Conservation (phyloP, 2,329 filamentous ascomycete species). For the Emergomyces pasteurianus region DNA sequence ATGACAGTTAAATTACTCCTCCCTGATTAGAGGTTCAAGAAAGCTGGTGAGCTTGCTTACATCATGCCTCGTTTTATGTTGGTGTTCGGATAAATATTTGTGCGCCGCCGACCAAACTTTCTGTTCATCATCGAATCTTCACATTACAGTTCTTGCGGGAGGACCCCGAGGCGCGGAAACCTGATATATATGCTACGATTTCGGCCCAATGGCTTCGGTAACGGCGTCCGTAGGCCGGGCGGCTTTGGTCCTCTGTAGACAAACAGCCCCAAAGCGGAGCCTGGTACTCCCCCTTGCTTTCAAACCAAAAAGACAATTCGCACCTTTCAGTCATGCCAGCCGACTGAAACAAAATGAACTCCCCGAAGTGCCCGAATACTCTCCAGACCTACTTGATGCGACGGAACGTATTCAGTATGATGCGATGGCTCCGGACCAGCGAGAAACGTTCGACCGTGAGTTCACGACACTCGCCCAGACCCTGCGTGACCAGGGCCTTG, state of each 20-base stretch:
- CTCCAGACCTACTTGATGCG: neutral
- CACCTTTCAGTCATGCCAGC: neutral
- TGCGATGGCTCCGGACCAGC: constrained; percentile 17
- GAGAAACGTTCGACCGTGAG: constrained; percentile 24
- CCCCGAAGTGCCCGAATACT: neutral
- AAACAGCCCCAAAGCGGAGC: constrained; percentile 15
- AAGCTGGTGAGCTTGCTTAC: neutral
- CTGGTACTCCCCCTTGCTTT: constrained; percentile 1
- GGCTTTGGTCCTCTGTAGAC: constrained; percentile 21
- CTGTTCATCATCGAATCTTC: neutral
- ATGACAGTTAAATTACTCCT: neutral
- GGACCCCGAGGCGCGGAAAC: neutral
- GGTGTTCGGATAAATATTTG: neutral
- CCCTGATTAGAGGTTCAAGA: too few species aligned
- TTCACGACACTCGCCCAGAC: neutral
- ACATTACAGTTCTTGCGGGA: neutral
- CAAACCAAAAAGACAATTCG: neutral
- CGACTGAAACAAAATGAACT: neutral
- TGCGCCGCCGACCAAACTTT: neutral
- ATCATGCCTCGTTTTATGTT: neutral
- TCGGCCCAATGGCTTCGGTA: constrained; percentile 27
- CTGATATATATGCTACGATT: constrained; percentile 6
- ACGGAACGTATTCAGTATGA: constrained; percentile 1
- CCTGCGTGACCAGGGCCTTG: neutral
- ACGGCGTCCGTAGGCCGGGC: constrained; percentile 28